Base-by-base conservation (phyloP, 306 rosid genomes). In the Lagenaria siceraria region DNA sequence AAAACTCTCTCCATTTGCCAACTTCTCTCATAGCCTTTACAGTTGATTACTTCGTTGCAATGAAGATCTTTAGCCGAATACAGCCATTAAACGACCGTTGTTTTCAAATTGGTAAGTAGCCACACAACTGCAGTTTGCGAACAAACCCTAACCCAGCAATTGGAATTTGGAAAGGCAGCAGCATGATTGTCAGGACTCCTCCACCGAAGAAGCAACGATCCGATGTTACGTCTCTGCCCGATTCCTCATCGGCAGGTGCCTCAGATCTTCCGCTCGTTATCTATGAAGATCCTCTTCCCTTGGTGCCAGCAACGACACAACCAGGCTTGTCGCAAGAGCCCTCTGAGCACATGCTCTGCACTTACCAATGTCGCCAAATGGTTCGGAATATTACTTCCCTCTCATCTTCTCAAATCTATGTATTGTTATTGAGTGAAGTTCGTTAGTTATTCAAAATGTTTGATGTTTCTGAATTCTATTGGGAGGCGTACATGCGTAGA, bases 351-450 rank as follows among this genome's bases (percentile, higher is more conserved):
- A 78, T 83, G 84, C 90, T 87, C 70, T 87, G 99, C 92, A 95
- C 99, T 58, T 95, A 92, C 75, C 97, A 95, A 77, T 95, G 97
- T 78, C 99, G 97, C 78, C 99, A 95, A 87, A 87, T 95, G 99
- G 99, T 94, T 54, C 48, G 75, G 31, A 38, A 27, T 63, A 53
- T 27, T 59, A 18, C 36, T 15, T n/a, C 6, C 25, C 65, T 35
- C 35, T 38, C 21, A 33, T 29, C 58, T 29, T 24, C 15, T 33
- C 38, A 15, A 17, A 17, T 21, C 31, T 21, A 2, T 14, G 29
- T 13, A 15, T 21, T 33, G 8, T 24, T 25, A n/a, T 81, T 56
- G 55, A 10, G 15, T 38, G 22, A 38, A 18, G 27, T 38, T 42
- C 17, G 1, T 36, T 21, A 43, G 13, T 63, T 8, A 15, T 17